These are phyloP conservation scores for Diaporthe australafricana DNA, from an alignment of 2,329 filamentous ascomycete genomes.

Conservation along the genomic window DNA sequence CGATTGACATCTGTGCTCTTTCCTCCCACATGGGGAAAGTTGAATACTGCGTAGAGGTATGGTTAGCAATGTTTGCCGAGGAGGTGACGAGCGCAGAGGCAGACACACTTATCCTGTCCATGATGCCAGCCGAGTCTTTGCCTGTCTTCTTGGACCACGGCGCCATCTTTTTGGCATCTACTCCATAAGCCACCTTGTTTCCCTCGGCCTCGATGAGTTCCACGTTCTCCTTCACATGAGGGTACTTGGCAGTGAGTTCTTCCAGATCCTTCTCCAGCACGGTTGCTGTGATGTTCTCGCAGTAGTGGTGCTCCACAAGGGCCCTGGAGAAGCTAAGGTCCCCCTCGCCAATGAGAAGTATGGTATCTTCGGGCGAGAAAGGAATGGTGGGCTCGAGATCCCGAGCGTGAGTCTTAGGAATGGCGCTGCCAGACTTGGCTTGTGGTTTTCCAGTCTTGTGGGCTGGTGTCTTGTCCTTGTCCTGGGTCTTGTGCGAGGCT, in stretches of 20 bases:
- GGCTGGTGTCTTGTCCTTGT: constrained; percentile 22
- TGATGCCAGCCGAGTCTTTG: constrained; percentile 52
- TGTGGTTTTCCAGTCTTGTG: constrained; percentile 38
- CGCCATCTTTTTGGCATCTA: constrained; percentile 76
- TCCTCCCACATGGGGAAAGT: constrained; percentile 96
- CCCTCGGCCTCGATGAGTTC: constrained; percentile 60
- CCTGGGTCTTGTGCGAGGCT: constrained; percentile 24
- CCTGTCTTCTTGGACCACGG: constrained; percentile 57
- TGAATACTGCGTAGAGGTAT: constrained; percentile 70
- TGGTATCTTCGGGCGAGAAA: constrained; percentile 73
- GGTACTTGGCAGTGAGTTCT: constrained; percentile 78
- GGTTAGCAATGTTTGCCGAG: not conserved
- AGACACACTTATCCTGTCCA: constrained; percentile 74
- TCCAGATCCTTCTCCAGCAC: constrained; percentile 69
- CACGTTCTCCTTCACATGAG: constrained; percentile 72
- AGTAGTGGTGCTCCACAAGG: constrained; percentile 74
- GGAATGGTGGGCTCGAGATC: constrained; percentile 69
- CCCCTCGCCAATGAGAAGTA: constrained; percentile 83
- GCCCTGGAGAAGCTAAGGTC: constrained; percentile 83
- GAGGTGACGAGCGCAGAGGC: not conserved
- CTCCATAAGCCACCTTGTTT: constrained; percentile 65
- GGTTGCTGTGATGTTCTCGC: constrained; percentile 75
- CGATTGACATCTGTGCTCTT: constrained; percentile 93
- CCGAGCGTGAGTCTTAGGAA: constrained; percentile 36
- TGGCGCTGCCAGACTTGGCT: constrained; percentile 35